Conservation (phyloP, 768 basidiomycete species). For the Suillus discolor region DNA sequence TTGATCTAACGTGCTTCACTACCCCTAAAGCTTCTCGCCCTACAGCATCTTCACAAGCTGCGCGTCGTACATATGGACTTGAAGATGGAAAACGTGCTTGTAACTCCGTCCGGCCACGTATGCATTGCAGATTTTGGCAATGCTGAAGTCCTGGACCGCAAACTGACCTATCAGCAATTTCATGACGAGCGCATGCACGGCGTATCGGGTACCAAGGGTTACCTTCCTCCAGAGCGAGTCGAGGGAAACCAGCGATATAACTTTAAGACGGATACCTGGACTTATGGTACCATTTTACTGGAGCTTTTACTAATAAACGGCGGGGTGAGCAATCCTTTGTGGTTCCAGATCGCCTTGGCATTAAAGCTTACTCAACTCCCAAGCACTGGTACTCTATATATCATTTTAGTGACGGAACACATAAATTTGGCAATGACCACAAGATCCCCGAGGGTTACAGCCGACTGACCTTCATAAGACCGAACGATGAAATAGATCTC, state of each 20-base stretch:
- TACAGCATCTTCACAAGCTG: slow-evolving; percentile 16
- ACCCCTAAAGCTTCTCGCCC: slow-evolving; percentile 10
- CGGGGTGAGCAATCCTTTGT: slow-evolving; percentile 6
- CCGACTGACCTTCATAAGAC: slow-evolving; percentile 4
- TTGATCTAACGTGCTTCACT: background rate
- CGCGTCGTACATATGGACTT: slow-evolving; percentile 51
- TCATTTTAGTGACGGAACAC: background rate
- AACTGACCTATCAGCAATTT: slow-evolving; percentile 9
- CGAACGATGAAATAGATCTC: slow-evolving; percentile 3
- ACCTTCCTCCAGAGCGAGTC: slow-evolving; percentile 47
- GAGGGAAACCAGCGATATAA: slow-evolving; percentile 40
- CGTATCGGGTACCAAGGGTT: slow-evolving; percentile 40
- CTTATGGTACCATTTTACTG: slow-evolving; percentile 32
- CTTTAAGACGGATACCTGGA: slow-evolving; percentile 45
- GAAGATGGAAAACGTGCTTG: slow-evolving; percentile 55
- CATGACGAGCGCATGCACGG: slow-evolving; percentile 6
- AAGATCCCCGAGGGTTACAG: background rate
- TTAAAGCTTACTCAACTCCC: background rate
- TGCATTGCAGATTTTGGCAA: slow-evolving; percentile 21
- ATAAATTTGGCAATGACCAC: background rate
- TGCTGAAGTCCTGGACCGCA: slow-evolving; percentile 13
- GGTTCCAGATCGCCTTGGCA: background rate
- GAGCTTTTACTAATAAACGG: slow-evolving; percentile 14
- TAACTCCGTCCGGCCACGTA: slow-evolving; percentile 28
- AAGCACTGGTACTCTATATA: slow-evolving; percentile 14